Conservation (phyloP, 73 alveolate species). For the Tetrahymena borealis region DNA sequence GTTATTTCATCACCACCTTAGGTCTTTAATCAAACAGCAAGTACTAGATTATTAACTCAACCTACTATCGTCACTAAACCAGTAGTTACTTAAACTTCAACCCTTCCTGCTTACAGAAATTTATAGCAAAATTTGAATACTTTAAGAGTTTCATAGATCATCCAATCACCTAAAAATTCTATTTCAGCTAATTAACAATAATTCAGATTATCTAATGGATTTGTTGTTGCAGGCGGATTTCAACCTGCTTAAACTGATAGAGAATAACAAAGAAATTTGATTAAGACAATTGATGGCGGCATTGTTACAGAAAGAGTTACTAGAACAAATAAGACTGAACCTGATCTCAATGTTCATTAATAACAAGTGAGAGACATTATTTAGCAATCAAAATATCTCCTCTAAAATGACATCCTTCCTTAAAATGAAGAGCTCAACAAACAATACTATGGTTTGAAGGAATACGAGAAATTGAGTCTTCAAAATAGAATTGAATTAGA, state of each 20-base stretch:
- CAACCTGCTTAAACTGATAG: neutral
- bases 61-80: neutral
- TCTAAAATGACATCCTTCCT: neutral
- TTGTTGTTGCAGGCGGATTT: neutral
- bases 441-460: neutral
- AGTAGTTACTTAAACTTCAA: neutral
- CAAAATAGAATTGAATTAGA: neutral
- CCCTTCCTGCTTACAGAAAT: neutral
- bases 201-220: neutral
- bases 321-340: neutral
- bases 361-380: neutral
- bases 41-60: no score
- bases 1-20: neutral
- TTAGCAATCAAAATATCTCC: neutral
- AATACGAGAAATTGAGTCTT: neutral
- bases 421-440: neutral
- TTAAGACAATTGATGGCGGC: neutral
- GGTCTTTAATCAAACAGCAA: neutral
- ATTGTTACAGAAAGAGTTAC: neutral
- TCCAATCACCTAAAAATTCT: neutral
- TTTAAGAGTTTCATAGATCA: neutral
- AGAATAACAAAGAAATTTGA: neutral
- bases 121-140: neutral
- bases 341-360: neutral
- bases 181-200: no score